Evolutionary conservation across 2,329 filamentous ascomycete genomes (phyloP), one percentile per base, ranked within the genome.

Genomic region (Balansia obtecta): DNA sequence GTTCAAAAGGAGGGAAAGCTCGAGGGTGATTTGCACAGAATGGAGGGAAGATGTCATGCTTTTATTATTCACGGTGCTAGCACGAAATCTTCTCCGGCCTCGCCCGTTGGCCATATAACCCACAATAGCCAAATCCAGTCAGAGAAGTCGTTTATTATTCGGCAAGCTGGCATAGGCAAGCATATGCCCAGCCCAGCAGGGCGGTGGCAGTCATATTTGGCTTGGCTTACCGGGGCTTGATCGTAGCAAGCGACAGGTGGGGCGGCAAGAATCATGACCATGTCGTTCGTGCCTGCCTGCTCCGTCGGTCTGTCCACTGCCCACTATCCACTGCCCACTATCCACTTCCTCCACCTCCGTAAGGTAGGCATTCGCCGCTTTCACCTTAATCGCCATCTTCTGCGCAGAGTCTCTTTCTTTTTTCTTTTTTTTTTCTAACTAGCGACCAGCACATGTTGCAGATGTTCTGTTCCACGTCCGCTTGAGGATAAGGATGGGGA

Each of bases 1-100:
- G 48, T 49, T 53, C 53, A 45, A 54, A 53, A 53, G 56, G 56
- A 55, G 53, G 57, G 54, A 56, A 56, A 51, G 56, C 50, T 45
- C 53, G 50, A 53, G 46, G 49, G 52, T 50, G 49, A 54, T 51
- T 10, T 48, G 45, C 46, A 46, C 50, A 48, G 54, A 50, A 51
- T 48, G 54, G 55, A 45, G 54, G 53, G 48, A 47, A 50, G 50
- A 40, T 43, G 54, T n/a, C 48, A 50, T 44, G 49, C 49, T 56
- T 53, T 55, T 55, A 56, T 55, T 55, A 56, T 56, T 53, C 32
- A 48, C 33, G 20, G 38, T 44, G 49, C 27, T n/a, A 44, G 41
- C 48, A 50, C 48, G 33, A 41, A 41, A 33, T 44, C 39, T 41
- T 44, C 46, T 51, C 50, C 50, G 50, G 45, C 46, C 45, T 47